Evolutionary conservation across 352 stramenopile species (phyloP).

Genomic region (Stramenopiles sp.): DNA sequence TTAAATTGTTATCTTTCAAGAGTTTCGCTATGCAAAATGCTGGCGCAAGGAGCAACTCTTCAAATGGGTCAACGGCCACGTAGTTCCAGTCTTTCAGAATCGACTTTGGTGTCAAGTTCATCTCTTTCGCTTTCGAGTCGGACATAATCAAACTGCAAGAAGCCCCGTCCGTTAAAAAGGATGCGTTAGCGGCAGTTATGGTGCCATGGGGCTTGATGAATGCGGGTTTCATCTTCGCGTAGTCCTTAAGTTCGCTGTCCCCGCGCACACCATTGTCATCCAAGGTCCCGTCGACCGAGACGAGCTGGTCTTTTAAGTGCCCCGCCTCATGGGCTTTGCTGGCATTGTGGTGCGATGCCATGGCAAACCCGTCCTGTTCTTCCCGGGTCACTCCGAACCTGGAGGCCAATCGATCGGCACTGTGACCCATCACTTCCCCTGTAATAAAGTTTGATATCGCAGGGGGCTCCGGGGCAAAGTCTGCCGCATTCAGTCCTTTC

Average conservation of each 20-base stretch:
- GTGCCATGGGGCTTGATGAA: slow-evolving; percentile 94
- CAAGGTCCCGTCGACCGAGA: slow-evolving; percentile 74
- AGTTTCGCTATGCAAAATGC: slow-evolving; percentile 76
- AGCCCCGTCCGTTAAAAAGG: slow-evolving; percentile 88
- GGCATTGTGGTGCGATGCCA: slow-evolving; percentile 74
- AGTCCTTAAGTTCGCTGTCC: slow-evolving; percentile 77
- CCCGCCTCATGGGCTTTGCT: slow-evolving; percentile 78
- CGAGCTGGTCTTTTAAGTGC: slow-evolving; percentile 54
- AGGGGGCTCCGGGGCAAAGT: slow-evolving; percentile 72
- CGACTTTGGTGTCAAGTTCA: slow-evolving; percentile 82
- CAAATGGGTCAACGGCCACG: slow-evolving; percentile 84
- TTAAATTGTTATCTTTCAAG: slow-evolving; percentile 53
- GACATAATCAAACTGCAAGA: slow-evolving; percentile 86
- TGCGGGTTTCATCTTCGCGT: slow-evolving; percentile 84
- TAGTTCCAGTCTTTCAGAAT: slow-evolving; percentile 88
- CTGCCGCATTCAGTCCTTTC: slow-evolving; percentile 72
- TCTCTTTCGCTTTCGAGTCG: slow-evolving; percentile 76
- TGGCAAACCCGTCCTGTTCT: slow-evolving; percentile 89
- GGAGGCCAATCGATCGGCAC: slow-evolving; percentile 69
- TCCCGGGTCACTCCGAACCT: slow-evolving; percentile 79
- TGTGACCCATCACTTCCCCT: slow-evolving; percentile 94
- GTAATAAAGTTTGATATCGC: slow-evolving; percentile 97
- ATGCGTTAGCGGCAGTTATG: slow-evolving; percentile 91
- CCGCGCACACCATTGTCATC: slow-evolving; percentile 92
- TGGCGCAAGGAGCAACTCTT: slow-evolving; percentile 74